Percentiles rank a stretch among this genome's conserved stretches.
Evolutionary conservation across 2,329 filamentous ascomycete species (phyloP).

Genomic region (Sporothrix pallida): DNA sequence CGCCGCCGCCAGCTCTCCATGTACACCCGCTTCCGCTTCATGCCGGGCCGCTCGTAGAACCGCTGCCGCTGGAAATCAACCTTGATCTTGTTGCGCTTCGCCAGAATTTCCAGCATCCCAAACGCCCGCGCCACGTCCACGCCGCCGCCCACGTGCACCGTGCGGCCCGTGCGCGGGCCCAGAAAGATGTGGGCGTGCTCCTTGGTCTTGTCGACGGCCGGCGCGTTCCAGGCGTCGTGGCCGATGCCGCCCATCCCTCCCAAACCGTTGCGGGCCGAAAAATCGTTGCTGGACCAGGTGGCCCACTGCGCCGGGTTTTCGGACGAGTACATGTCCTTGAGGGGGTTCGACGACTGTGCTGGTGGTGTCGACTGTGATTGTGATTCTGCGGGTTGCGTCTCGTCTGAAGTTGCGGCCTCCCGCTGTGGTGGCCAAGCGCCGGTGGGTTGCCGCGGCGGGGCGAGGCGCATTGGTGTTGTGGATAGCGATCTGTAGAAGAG

Average conservation of each 20-base stretch:
- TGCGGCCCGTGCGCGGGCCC: constrained; percentile 53
- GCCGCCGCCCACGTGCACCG: constrained; percentile 49
- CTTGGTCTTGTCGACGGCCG: not conserved
- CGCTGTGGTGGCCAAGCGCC: constrained; percentile 25
- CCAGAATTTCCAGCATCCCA: constrained; percentile 48
- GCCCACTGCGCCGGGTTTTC: constrained; percentile 37
- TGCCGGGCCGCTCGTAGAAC: constrained; percentile 75
- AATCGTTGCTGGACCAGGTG: constrained; percentile 38
- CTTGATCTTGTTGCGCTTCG: constrained; percentile 62
- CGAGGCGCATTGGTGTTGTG: constrained; percentile 26
- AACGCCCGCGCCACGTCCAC: constrained; percentile 56
- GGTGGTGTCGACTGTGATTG: not conserved
- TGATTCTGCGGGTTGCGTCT: not conserved
- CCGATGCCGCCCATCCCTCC: not conserved
- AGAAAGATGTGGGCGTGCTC: constrained; percentile 44
- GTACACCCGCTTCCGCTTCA: constrained; percentile 77
- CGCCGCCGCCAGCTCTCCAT: constrained; percentile 72
- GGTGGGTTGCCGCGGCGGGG: not conserved
- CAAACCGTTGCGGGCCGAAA: constrained; percentile 35
- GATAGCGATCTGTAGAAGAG: constrained; percentile 25
- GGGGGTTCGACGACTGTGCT: constrained; percentile 17
- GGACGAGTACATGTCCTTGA: constrained; percentile 34
- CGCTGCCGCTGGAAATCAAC: constrained; percentile 63
- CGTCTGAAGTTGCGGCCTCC: not conserved
- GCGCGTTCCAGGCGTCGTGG: not conserved